Conservation (phyloP, 495 filamentous ascomycete genomes). For the Penicillium goetzii region DNA sequence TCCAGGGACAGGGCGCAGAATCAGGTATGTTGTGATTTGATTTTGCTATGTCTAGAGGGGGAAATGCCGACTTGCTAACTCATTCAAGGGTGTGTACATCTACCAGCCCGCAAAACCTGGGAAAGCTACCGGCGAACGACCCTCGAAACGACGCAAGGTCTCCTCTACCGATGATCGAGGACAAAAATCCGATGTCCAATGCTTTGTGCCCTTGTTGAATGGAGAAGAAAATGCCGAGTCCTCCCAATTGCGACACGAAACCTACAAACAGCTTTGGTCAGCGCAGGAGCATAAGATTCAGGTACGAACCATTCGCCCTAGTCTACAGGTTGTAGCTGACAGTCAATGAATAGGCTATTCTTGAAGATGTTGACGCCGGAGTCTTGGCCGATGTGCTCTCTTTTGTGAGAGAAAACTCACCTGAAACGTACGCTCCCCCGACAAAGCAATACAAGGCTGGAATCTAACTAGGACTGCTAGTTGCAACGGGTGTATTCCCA, state of each 20-base stretch:
- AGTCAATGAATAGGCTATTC: conserved; percentile 28
- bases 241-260: conserved; percentile 58
- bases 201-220: conserved; percentile 65
- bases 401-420: conserved; percentile 63
- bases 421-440: conserved; percentile 41
- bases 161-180: conserved; percentile 29
- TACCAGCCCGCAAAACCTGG: conserved; percentile 58
- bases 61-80: conserved; percentile 18
- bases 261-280: conserved; percentile 70
- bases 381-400: conserved; percentile 68
- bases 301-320: conserved; percentile 43
- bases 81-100: conserved; percentile 67
- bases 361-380: conserved; percentile 52
- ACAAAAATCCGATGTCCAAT: conserved; percentile 23
- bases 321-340: not conserved
- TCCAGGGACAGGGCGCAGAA: conserved; percentile 47
- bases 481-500: conserved; percentile 63
- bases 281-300: conserved; percentile 69
- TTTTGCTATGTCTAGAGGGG: not conserved
- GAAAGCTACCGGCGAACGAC: conserved; percentile 49
- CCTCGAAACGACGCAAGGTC: conserved; percentile 67
- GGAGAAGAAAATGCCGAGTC: conserved; percentile 61
- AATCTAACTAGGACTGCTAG: conserved; percentile 24
- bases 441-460: not conserved
- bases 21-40: conserved; percentile 42